These are phyloP conservation scores for Xylaria venustula DNA, from an alignment of 495 filamentous ascomycete genomes.

Conservation along the genomic window DNA sequence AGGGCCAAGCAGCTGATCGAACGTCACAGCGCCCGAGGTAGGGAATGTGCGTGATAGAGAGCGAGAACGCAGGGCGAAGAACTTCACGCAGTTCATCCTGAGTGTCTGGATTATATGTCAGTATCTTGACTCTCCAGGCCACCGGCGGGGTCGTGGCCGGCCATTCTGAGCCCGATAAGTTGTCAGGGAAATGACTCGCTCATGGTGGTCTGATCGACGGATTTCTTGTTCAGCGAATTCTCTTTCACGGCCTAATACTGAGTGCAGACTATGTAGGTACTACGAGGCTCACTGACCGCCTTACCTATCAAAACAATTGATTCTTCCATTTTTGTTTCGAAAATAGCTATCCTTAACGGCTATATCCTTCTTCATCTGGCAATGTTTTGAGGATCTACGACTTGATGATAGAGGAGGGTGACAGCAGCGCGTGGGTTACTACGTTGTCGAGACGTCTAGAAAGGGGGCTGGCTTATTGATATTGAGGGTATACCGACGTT, in stretches of 20 bases:
- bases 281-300: slow-evolving; percentile 11
- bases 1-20: slow-evolving; percentile 32
- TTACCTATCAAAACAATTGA: slow-evolving; percentile 11
- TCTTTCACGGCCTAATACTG: background rate
- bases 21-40: slow-evolving; percentile 27
- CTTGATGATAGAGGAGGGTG: background rate
- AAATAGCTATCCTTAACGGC: slow-evolving; percentile 13
- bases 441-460: background rate
- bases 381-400: background rate
- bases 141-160: slow-evolving; percentile 33
- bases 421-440: background rate
- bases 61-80: slow-evolving; percentile 18
- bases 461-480: background rate
- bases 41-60: slow-evolving; percentile 19
- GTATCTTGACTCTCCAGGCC: slow-evolving; percentile 35
- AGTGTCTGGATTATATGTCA: slow-evolving; percentile 28
- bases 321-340: slow-evolving; percentile 21
- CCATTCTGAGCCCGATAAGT: slow-evolving; percentile 31
- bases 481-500: background rate
- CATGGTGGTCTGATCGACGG: background rate
- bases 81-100: slow-evolving; percentile 27
- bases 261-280: background rate
- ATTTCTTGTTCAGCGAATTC: background rate
- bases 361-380: background rate
- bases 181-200: slow-evolving; percentile 3